Percentiles rank a stretch among this genome's conserved stretches.
Evolutionary conservation across 352 stramenopile species (phyloP).

Genomic region (Phytophthora cactorum): DNA sequence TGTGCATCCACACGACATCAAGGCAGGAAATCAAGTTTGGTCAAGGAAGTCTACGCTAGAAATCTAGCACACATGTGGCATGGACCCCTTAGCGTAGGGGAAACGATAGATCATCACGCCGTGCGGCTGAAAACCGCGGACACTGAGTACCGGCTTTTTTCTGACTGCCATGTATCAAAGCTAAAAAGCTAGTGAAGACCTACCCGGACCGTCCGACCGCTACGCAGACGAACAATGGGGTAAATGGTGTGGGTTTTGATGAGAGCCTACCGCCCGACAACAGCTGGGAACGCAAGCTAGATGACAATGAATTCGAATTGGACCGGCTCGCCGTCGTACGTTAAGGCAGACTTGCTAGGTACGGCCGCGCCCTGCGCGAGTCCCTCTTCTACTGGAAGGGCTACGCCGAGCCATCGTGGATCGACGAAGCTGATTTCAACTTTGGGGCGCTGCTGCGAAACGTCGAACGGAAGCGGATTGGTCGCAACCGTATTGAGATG

Average conservation of each 20-base stretch:
- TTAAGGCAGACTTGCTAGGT: background rate
- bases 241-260: constrained; percentile 33
- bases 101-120: constrained; percentile 16
- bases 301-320: constrained; percentile 14
- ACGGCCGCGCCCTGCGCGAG: background rate
- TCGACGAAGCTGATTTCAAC: no score
- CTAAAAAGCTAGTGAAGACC: constrained; percentile 10
- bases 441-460: background rate
- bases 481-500: background rate
- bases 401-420: background rate
- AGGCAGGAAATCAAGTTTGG: constrained; percentile 1
- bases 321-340: constrained; percentile 3
- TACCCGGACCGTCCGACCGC: constrained; percentile 11
- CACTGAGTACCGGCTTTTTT: constrained; percentile 16
- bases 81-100: constrained; percentile 21
- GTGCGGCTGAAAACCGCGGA: constrained; percentile 7
- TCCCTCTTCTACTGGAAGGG: constrained; percentile 1
- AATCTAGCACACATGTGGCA: constrained; percentile 33
- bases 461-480: background rate
- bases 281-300: constrained; percentile 10
- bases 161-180: constrained; percentile 29
- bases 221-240: background rate
- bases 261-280: constrained; percentile 3
- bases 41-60: constrained; percentile 7
- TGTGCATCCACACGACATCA: background rate